Evolutionary conservation across 148 eudicot genomes (phyloP).

Genomic region (Suaeda aralocaspica): DNA sequence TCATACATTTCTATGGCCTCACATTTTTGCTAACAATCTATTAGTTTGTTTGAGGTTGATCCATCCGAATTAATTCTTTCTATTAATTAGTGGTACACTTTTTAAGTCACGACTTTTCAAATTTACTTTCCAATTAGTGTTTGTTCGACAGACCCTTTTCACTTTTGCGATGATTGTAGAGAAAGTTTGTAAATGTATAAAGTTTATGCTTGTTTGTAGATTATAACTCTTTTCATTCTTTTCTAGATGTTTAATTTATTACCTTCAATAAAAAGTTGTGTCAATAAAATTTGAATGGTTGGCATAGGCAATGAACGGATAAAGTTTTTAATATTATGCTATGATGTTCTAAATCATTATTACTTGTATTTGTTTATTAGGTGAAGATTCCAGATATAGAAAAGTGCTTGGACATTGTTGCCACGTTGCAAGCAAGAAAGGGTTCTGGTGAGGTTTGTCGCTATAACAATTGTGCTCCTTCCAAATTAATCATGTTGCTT

Average conservation of each 20-base stretch:
- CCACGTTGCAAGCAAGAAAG: constrained; percentile 75
- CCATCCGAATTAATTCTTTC: no score
- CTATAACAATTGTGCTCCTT: neutral
- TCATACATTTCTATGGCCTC: no score
- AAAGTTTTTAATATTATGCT: neutral
- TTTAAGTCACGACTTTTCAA: neutral
- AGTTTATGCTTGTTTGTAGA: neutral
- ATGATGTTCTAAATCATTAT: neutral
- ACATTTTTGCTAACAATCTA: no score
- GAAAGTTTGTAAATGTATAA: neutral
- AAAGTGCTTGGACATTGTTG: constrained; percentile 83
- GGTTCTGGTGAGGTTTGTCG: constrained; percentile 87
- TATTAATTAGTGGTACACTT: no score
- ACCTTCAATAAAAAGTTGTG: neutral
- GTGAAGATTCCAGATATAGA: constrained; percentile 98
- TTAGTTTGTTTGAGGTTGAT: no score
- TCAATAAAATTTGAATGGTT: neutral
- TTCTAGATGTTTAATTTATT: neutral
- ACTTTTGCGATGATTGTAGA: neutral
- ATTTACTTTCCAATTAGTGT: no score
- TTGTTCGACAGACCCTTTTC: neutral
- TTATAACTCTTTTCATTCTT: neutral
- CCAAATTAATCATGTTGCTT: neutral
- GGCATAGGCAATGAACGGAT: no score
- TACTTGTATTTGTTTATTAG: constrained; percentile 26